phyloP scores from a whole-genome alignment of 2,329 filamentous ascomycete species.

The Coniochaeta sp. region DNA sequence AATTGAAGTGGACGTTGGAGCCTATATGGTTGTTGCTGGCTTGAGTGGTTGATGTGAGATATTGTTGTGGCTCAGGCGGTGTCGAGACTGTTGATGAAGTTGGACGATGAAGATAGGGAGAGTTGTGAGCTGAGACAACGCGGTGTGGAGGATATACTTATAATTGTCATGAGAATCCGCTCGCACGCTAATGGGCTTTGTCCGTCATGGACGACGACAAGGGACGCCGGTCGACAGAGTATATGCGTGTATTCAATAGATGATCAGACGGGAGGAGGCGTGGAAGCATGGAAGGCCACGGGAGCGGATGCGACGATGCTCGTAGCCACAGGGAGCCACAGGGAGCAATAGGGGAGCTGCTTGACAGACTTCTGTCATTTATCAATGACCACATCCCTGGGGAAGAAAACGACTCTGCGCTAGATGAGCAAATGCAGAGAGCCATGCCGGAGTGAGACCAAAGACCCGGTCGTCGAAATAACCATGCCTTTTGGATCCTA shows the following conservation, averaged over 20 bases:
- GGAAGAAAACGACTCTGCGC: slow-evolving; percentile 3
- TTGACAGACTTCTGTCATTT: background rate
- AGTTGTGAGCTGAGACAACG: background rate
- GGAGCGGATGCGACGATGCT: slow-evolving; percentile 3
- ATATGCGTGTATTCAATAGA: background rate
- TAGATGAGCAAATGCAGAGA: slow-evolving; percentile 10
- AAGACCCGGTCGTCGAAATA: background rate
- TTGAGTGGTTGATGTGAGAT: too few relatives aligned
- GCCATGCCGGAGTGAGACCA: slow-evolving; percentile 6
- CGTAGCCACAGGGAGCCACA: too few relatives aligned
- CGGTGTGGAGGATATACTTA: background rate
- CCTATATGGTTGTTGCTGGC: too few relatives aligned
- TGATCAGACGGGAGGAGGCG: slow-evolving; percentile 2
- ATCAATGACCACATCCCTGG: background rate
- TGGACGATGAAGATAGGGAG: background rate
- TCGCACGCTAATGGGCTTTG: background rate
- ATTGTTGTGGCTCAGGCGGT: too few relatives aligned
- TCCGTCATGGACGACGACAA: background rate
- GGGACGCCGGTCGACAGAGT: background rate
- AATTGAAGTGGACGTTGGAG: too few relatives aligned
- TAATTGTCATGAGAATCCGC: background rate
- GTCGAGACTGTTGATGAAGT: background rate
- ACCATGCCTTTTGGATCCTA: background rate
- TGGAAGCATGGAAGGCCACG: slow-evolving; percentile 1
- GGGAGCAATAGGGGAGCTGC: background rate